Evolutionary conservation across 192 early-diverging fungal genomes (phyloP).

Genomic region (Rhizoclosmatium sp.): DNA sequence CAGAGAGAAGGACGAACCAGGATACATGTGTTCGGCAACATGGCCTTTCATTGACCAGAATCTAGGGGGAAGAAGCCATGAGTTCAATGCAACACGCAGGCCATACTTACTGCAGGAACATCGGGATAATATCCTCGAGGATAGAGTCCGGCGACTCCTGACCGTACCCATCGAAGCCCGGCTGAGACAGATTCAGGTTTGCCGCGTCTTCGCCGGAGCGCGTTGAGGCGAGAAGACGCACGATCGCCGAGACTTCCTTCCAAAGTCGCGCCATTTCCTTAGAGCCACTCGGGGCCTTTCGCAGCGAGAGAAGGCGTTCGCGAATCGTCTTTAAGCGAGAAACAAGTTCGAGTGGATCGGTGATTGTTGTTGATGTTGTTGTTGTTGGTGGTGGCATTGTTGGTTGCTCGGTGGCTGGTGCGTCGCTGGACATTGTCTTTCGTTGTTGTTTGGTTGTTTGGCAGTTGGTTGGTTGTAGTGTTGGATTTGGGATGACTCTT

Average conservation of each 20-base stretch:
- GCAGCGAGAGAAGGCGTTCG: conserved; percentile 20
- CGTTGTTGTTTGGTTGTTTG: too few relatives aligned
- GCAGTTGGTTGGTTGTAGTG: too few relatives aligned
- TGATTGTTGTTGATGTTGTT: not conserved
- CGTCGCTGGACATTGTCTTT: not conserved
- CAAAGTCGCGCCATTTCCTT: conserved; percentile 30
- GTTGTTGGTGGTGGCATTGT: not conserved
- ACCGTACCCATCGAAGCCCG: not conserved
- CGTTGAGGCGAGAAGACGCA: not conserved
- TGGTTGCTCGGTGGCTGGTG: not conserved
- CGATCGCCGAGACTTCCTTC: conserved; percentile 29
- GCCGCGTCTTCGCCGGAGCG: not conserved
- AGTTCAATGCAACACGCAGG: not conserved
- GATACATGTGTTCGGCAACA: conserved; percentile 40
- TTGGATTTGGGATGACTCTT: too few relatives aligned
- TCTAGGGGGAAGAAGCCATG: not conserved
- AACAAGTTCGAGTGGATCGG: conserved; percentile 5
- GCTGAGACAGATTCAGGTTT: not conserved
- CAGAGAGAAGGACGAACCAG: not conserved
- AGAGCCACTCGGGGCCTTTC: conserved; percentile 14
- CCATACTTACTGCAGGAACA: conserved; percentile 25
- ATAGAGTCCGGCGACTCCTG: conserved; percentile 18
- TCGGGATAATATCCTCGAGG: conserved; percentile 36
- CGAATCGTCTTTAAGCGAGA: conserved; percentile 27
- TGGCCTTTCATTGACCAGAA: conserved; percentile 31